phyloP scores from a whole-genome alignment of 2,329 filamentous ascomycete genomes.

The Cladosporium sp. region DNA sequence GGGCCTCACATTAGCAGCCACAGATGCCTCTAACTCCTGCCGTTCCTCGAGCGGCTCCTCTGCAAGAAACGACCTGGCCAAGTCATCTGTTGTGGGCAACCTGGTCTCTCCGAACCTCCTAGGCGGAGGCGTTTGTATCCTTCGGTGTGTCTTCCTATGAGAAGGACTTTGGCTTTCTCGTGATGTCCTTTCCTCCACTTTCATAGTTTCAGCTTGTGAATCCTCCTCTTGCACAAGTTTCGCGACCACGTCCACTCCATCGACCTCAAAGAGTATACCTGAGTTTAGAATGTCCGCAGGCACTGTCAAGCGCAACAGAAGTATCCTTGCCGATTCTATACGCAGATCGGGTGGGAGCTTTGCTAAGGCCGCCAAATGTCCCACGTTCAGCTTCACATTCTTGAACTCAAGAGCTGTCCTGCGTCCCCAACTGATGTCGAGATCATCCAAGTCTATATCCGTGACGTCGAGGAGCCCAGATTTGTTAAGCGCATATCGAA shows the following conservation, averaged over 20 bases:
- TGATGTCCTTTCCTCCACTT: constrained; percentile 21
- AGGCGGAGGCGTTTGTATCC: constrained; percentile 30
- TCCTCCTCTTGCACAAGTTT: constrained; percentile 20
- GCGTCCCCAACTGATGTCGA: constrained; percentile 79
- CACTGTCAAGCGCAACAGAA: constrained; percentile 73
- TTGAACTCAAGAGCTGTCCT: constrained; percentile 79
- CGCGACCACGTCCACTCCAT: constrained; percentile 68
- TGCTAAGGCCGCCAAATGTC: constrained; percentile 37
- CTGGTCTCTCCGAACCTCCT: constrained; percentile 30
- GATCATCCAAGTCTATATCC: constrained; percentile 76
- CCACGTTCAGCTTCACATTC: constrained; percentile 75
- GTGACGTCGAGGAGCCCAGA: constrained; percentile 86
- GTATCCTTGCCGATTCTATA: constrained; percentile 69
- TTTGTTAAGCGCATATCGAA: constrained; percentile 78
- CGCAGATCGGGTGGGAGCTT: constrained; percentile 69
- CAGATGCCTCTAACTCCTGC: constrained; percentile 63
- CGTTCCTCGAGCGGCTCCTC: constrained; percentile 64
- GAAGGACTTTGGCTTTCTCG: constrained; percentile 27
- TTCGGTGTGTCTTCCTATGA: constrained; percentile 32
- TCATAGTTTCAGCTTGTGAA: constrained; percentile 3
- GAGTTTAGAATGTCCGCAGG: constrained; percentile 85
- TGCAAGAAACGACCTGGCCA: constrained; percentile 75
- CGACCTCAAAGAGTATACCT: constrained; percentile 74
- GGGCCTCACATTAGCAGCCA: constrained; percentile 54
- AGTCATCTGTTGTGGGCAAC: constrained; percentile 65